Evolutionary conservation across 208 protist genomes (phyloP).

Genomic region (Spongospora subterranea): DNA sequence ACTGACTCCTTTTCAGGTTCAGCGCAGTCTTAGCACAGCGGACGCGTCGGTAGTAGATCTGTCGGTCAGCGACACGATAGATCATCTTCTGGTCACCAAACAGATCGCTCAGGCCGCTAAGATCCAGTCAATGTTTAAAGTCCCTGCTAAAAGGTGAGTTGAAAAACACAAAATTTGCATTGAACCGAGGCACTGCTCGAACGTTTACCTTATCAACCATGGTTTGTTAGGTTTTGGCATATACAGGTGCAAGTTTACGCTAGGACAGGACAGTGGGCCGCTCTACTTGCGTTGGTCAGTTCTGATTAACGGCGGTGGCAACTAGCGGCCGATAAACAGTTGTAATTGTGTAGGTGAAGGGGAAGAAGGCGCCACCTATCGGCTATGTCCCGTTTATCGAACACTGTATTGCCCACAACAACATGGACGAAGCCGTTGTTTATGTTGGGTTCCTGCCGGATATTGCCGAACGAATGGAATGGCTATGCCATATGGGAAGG

Average conservation of each 20-base stretch:
- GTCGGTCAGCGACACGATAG: constrained; percentile 41
- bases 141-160: constrained; percentile 15
- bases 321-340: background rate
- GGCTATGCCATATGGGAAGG: constrained; percentile 18
- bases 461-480: constrained; percentile 45
- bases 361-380: constrained; percentile 16
- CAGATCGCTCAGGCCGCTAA: constrained; percentile 30
- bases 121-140: constrained; percentile 54
- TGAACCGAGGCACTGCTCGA: background rate
- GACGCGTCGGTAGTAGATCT: background rate
- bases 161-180: background rate
- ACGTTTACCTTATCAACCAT: too few relatives aligned
- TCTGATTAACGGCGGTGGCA: background rate
- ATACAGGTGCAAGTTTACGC: constrained; percentile 51
- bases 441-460: constrained; percentile 4
- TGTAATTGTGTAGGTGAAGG: background rate
- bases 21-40: background rate
- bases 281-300: background rate
- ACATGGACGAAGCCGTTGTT: constrained; percentile 7
- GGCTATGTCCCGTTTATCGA: constrained; percentile 40
- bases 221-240: constrained; percentile 28
- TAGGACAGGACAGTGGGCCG: background rate
- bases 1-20: background rate
- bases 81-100: background rate
- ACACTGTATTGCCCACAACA: background rate